Percentiles rank a stretch among this genome's conserved stretches.
These are phyloP conservation scores for Betula pendula DNA, from an alignment of 306 rosid species.

Conservation along the genomic window DNA sequence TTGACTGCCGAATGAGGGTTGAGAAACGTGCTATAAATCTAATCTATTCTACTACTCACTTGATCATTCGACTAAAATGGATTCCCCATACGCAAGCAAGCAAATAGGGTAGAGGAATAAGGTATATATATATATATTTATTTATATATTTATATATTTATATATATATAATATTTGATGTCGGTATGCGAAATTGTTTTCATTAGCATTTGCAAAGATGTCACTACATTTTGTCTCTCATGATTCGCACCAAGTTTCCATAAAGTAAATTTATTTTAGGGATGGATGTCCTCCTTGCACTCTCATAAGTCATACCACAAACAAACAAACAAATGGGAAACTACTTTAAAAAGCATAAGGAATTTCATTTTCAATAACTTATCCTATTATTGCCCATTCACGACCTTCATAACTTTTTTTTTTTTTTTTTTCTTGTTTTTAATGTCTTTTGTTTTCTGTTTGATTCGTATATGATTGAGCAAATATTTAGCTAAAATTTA, in stretches of 20 bases:
- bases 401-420: no score
- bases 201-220: slow-evolving; percentile 3
- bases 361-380: background rate
- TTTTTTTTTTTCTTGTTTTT: no score
- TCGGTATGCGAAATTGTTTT: background rate
- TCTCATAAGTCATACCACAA: slow-evolving; percentile 14
- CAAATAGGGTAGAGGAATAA: background rate
- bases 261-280: background rate
- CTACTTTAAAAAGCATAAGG: background rate
- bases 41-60: slow-evolving; percentile 2
- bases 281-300: background rate
- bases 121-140: background rate
- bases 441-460: no score
- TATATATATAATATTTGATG: background rate
- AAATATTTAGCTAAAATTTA: no score
- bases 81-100: slow-evolving; percentile 44
- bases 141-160: background rate
- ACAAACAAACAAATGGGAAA: background rate
- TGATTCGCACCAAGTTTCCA: background rate
- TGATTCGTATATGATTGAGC: no score
- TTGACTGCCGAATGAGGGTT: slow-evolving; percentile 38
- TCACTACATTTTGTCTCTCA: slow-evolving; percentile 13
- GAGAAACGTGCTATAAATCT: slow-evolving; percentile 46
- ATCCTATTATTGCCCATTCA: background rate
- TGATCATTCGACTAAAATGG: slow-evolving; percentile 35